Conservation (phyloP, 306 rosid genomes). For the Delonix regia region DNA sequence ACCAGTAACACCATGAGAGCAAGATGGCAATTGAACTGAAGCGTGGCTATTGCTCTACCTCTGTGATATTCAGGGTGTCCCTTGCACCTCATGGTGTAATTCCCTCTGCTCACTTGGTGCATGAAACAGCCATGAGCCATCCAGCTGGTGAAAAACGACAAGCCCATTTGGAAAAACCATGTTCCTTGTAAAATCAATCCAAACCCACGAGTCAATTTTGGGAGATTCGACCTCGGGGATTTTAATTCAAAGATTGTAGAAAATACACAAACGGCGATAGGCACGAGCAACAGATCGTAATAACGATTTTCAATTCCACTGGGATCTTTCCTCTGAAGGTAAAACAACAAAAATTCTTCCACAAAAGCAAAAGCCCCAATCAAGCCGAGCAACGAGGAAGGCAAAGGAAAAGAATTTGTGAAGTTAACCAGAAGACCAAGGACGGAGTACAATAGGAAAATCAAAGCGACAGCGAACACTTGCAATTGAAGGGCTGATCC, state of each 20-base stretch:
- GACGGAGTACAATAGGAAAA: slow-evolving; percentile 66
- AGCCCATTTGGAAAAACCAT: slow-evolving; percentile 84
- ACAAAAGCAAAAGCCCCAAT: slow-evolving; percentile 65
- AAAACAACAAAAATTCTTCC: slow-evolving; percentile 74
- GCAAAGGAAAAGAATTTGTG: slow-evolving; percentile 34
- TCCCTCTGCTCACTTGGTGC: slow-evolving; percentile 69
- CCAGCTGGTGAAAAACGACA: slow-evolving; percentile 62
- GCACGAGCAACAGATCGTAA: slow-evolving; percentile 72
- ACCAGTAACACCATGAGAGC: slow-evolving; percentile 60
- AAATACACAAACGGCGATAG: slow-evolving; percentile 59
- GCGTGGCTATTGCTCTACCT: slow-evolving; percentile 91
- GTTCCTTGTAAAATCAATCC: slow-evolving; percentile 76
- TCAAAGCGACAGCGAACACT: slow-evolving; percentile 46
- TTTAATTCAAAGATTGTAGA: slow-evolving; percentile 54
- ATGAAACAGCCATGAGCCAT: slow-evolving; percentile 67
- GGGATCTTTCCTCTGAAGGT: slow-evolving; percentile 75
- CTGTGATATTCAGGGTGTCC: slow-evolving; percentile 79
- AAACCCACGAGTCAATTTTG: slow-evolving; percentile 66
- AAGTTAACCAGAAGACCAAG: slow-evolving; percentile 42
- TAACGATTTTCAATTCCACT: slow-evolving; percentile 76
- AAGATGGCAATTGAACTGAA: slow-evolving; percentile 93
- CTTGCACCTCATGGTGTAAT: slow-evolving; percentile 70
- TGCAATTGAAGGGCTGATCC: slow-evolving; percentile 77
- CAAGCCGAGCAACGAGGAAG: slow-evolving; percentile 46
- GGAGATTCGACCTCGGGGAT: slow-evolving; percentile 43